These are phyloP conservation scores for Fusarium annulatum DNA, from an alignment of 2,329 filamentous ascomycete genomes.

Conservation along the genomic window DNA sequence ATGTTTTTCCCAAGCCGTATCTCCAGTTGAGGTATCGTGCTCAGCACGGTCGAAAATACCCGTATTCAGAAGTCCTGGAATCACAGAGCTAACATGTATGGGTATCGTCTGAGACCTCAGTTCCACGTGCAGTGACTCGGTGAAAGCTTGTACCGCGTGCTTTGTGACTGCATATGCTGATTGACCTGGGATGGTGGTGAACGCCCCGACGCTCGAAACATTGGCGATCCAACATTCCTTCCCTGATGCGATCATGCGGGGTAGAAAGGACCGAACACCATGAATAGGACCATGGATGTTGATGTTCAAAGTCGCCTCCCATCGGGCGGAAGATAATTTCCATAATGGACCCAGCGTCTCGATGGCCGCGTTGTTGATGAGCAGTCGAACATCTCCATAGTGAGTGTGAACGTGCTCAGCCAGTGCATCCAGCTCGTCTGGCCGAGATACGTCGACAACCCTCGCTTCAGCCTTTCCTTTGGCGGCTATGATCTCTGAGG, in stretches of 20 bases:
- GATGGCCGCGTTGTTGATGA: background rate
- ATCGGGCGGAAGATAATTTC: background rate
- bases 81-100: background rate
- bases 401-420: background rate
- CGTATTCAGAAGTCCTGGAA: background rate
- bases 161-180: background rate
- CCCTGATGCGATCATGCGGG: background rate
- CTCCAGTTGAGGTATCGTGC: accelerated
- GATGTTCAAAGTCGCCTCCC: background rate
- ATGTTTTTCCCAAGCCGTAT: background rate
- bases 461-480: background rate
- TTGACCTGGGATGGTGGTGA: background rate
- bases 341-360: background rate
- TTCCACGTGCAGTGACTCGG: background rate
- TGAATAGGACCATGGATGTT: background rate
- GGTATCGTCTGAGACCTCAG: background rate
- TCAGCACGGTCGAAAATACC: background rate
- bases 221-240: background rate
- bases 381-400: background rate
- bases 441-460: background rate
- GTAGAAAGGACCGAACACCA: background rate
- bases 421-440: background rate
- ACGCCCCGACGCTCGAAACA: background rate
- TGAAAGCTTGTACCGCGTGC: background rate
- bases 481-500: accelerated